phyloP scores from a whole-genome alignment of 2,329 filamentous ascomycete species.

The Pleochaeta shiraiana region DNA sequence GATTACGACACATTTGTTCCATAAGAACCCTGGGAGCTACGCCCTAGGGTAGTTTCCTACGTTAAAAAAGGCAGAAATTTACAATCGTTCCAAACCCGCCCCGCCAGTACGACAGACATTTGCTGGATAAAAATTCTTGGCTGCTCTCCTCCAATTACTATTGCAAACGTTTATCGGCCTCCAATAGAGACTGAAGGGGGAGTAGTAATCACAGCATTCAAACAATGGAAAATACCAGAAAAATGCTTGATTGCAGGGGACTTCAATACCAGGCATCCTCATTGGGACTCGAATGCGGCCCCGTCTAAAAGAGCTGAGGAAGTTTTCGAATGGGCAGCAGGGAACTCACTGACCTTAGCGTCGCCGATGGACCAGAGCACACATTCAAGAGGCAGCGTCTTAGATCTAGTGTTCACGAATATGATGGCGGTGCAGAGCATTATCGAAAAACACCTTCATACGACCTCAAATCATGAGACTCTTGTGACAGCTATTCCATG shows the following conservation, averaged over 20 bases:
- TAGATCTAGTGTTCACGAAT: background rate
- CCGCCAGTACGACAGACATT: background rate
- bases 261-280: background rate
- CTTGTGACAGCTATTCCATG: background rate
- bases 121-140: background rate
- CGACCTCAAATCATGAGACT: background rate
- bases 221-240: background rate
- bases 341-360: background rate
- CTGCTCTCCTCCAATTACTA: background rate
- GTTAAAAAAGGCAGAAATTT: background rate
- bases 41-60: background rate
- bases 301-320: background rate
- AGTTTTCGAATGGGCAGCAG: background rate
- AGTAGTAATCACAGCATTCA: background rate
- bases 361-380: background rate
- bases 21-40: background rate
- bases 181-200: background rate
- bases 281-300: background rate
- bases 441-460: background rate
- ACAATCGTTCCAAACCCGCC: background rate
- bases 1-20: background rate
- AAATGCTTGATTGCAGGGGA: background rate
- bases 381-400: background rate
- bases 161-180: background rate
- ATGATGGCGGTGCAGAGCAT: background rate